phyloP scores from a whole-genome alignment of 176 grass and related monocot genomes.

The Eragrostis curvula region DNA sequence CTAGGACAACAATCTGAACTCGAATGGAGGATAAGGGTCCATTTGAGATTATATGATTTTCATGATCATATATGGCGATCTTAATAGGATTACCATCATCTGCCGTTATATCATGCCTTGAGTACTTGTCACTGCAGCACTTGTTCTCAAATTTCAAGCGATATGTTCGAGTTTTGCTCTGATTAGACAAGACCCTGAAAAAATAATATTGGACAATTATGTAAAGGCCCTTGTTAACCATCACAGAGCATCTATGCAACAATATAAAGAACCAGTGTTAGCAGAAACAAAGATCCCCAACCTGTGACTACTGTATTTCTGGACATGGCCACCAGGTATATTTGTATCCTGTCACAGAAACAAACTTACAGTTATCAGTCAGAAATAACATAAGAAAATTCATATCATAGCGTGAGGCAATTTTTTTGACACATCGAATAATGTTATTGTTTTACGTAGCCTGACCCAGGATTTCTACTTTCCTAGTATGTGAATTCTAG shows the following conservation, averaged over 20 bases:
- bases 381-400: not conserved
- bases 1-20: conserved; percentile 35
- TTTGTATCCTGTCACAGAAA: conserved; percentile 8
- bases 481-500: not conserved
- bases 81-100: conserved; percentile 21
- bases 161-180: not conserved
- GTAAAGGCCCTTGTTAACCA: not conserved
- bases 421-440: not conserved
- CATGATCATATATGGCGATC: conserved; percentile 26
- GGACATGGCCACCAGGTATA: not conserved
- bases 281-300: not conserved
- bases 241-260: too few relatives aligned
- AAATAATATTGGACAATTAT: not conserved
- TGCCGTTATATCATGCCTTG: not conserved
- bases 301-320: not conserved
- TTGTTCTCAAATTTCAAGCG: conserved; percentile 19
- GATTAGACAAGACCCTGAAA: not conserved
- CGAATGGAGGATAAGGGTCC: conserved; percentile 38
- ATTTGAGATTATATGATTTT: not conserved
- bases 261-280: not conserved
- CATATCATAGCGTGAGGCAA: not conserved
- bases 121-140: not conserved
- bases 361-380: not conserved
- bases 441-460: not conserved
- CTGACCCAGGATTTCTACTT: not conserved